Evolutionary conservation across 1,284 basidiomycete genomes (phyloP).

Genomic region (Marasmius sp.): DNA sequence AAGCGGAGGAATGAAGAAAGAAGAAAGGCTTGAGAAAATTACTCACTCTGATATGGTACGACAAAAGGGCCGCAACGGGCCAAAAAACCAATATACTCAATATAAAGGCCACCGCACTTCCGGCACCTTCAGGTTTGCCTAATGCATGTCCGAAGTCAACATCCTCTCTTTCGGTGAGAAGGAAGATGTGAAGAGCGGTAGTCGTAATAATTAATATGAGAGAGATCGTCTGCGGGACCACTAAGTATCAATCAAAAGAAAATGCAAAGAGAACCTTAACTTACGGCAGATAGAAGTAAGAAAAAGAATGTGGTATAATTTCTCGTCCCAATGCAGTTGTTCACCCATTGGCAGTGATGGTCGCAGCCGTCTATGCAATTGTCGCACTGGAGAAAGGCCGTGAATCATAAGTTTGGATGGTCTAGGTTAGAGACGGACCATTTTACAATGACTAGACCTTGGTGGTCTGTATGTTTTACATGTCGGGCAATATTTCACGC

Average conservation of each 20-base stretch:
- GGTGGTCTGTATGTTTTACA: conserved; percentile 90
- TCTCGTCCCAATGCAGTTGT: conserved; percentile 89
- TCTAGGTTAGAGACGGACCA: conserved; percentile 49
- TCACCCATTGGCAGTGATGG: conserved; percentile 94
- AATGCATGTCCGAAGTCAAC: conserved; percentile 62
- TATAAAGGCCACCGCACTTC: conserved; percentile 78
- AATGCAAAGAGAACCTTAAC: conserved; percentile 28
- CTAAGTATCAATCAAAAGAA: conserved; percentile 7
- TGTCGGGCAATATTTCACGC: conserved; percentile 89
- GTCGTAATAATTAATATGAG: conserved; percentile 79
- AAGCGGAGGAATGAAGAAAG: conserved; percentile 9
- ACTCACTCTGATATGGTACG: conserved; percentile 83
- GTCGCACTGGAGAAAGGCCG: conserved; percentile 63
- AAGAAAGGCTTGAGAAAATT: not conserved
- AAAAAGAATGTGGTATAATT: conserved; percentile 91
- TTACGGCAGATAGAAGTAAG: conserved; percentile 70
- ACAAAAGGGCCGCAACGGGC: conserved; percentile 76
- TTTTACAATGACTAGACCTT: conserved; percentile 88
- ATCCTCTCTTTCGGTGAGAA: conserved; percentile 56
- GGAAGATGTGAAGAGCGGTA: conserved; percentile 77
- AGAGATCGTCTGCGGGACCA: conserved; percentile 54
- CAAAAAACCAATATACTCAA: conserved; percentile 73
- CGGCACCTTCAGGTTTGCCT: conserved; percentile 45
- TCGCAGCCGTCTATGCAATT: conserved; percentile 92
- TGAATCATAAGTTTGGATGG: conserved; percentile 8